Evolutionary conservation across 768 basidiomycete genomes (phyloP).

Genomic region (Ramaria sp.): DNA sequence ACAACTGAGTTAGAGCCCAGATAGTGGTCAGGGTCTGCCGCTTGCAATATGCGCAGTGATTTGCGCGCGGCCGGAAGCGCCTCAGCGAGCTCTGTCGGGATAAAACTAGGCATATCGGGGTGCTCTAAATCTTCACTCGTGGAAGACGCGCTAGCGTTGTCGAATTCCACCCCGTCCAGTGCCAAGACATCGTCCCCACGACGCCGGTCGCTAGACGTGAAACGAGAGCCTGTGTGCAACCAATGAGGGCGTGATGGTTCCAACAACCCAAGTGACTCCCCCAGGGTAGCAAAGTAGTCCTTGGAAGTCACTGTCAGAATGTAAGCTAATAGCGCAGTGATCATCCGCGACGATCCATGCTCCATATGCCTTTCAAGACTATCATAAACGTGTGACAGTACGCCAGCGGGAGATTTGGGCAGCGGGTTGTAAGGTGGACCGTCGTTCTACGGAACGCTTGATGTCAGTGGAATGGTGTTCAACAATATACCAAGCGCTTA

Average conservation of each 20-base stretch:
- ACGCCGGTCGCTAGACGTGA: neutral
- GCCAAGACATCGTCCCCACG: conserved; percentile 17
- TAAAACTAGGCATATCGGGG: conserved; percentile 50
- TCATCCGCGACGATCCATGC: conserved; percentile 34
- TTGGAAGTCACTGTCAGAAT: conserved; percentile 55
- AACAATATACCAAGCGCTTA: neutral
- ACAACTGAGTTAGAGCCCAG: conserved; percentile 27
- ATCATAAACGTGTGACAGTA: conserved; percentile 55
- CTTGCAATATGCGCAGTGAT: conserved; percentile 54
- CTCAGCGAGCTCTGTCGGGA: conserved; percentile 38
- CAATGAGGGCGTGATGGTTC: conserved; percentile 8
- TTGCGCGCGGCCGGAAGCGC: conserved; percentile 55
- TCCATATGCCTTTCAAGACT: conserved; percentile 45
- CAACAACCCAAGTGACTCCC: conserved; percentile 46
- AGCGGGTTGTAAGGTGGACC: conserved; percentile 26
- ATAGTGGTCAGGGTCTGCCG: conserved; percentile 55
- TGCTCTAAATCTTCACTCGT: neutral
- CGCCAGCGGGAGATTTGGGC: conserved; percentile 33
- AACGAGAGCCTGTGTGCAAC: neutral
- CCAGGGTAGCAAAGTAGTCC: conserved; percentile 50
- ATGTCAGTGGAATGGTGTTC: neutral
- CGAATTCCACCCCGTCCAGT: conserved; percentile 19
- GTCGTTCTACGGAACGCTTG: conserved; percentile 7
- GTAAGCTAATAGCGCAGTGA: conserved; percentile 52
- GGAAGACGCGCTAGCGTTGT: neutral